A percentile compares a stretch with the other conserved stretches of the same genome.
phyloP scores from a whole-genome alignment of 2,329 filamentous ascomycete genomes.

The Thelonectria blattea region DNA sequence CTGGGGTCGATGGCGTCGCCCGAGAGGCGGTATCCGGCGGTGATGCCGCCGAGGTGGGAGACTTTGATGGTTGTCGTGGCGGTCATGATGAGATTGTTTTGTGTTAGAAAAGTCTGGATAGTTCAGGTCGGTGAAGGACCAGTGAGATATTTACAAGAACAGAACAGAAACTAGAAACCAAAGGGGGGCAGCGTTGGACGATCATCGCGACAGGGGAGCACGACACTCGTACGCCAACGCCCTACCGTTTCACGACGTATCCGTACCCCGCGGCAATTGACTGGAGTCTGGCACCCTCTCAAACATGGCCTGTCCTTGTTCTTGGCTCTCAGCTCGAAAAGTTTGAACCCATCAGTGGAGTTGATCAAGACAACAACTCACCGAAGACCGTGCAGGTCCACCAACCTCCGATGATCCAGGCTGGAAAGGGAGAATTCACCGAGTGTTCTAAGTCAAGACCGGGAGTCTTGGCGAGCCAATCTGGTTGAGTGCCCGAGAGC shows the following conservation, averaged over 20 bases:
- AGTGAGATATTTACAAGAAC: neutral
- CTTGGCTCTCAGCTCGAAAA: neutral
- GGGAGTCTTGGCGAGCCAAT: neutral
- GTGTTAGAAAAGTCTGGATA: neutral
- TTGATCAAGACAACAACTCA: constrained; percentile 3
- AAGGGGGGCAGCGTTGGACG: neutral
- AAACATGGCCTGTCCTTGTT: neutral
- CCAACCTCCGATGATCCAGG: neutral
- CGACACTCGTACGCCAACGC: neutral
- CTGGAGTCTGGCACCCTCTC: neutral
- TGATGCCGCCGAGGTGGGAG: constrained; percentile 55
- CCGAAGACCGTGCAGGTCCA: neutral
- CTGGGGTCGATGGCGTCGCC: constrained; percentile 51
- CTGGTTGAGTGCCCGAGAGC: neutral
- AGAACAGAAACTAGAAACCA: neutral
- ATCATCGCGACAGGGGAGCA: neutral
- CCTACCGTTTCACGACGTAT: neutral
- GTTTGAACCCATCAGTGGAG: neutral
- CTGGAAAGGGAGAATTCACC: neutral
- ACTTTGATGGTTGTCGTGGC: constrained; percentile 52
- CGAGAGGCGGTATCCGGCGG: constrained; percentile 52
- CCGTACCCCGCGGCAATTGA: neutral
- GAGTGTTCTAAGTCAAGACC: neutral
- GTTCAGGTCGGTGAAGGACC: neutral
- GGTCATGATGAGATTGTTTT: constrained; percentile 37